Evolutionary conservation across 2,329 filamentous ascomycete species (phyloP).

Genomic region (Aspergillus sp.): DNA sequence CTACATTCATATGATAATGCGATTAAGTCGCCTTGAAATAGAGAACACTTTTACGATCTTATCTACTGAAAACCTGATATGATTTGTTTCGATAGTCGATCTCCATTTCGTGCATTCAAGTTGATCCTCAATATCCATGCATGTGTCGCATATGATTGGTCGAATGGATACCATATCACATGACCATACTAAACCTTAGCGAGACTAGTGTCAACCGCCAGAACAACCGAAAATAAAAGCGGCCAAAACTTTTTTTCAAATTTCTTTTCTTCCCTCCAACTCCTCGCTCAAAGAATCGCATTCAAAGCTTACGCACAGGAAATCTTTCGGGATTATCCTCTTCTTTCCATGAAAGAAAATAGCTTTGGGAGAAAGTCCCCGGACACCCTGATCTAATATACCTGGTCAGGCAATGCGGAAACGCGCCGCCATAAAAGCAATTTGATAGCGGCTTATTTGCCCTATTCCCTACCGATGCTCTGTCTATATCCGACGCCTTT

Average conservation of each 20-base stretch:
- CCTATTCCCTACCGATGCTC: constrained; percentile 40
- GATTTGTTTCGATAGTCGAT: not conserved
- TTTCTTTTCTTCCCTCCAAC: constrained; percentile 51
- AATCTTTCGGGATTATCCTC: constrained; percentile 31
- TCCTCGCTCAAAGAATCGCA: constrained; percentile 99
- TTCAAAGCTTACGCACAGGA: constrained; percentile 96
- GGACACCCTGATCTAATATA: constrained; percentile 63
- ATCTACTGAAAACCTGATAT: not conserved
- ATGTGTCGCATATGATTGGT: not conserved
- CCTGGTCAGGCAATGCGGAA: constrained; percentile 67
- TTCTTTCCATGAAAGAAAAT: constrained; percentile 24
- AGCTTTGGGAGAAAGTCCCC: constrained; percentile 99
- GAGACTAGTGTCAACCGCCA: constrained; percentile 17
- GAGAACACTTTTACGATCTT: not conserved
- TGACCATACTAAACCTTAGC: constrained; percentile 6
- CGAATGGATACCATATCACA: not conserved
- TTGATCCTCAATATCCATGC: too few relatives aligned
- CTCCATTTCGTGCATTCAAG: not conserved
- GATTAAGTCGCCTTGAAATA: not conserved
- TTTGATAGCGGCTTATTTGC: constrained; percentile 71
- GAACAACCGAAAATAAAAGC: constrained; percentile 12
- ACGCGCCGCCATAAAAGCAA: constrained; percentile 99
- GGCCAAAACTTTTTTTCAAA: constrained; percentile 16
- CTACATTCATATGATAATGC: too few relatives aligned
- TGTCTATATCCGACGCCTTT: constrained; percentile 50